Base-by-base conservation (phyloP, 1,284 basidiomycete genomes). In the Fereydounia khargensis region DNA sequence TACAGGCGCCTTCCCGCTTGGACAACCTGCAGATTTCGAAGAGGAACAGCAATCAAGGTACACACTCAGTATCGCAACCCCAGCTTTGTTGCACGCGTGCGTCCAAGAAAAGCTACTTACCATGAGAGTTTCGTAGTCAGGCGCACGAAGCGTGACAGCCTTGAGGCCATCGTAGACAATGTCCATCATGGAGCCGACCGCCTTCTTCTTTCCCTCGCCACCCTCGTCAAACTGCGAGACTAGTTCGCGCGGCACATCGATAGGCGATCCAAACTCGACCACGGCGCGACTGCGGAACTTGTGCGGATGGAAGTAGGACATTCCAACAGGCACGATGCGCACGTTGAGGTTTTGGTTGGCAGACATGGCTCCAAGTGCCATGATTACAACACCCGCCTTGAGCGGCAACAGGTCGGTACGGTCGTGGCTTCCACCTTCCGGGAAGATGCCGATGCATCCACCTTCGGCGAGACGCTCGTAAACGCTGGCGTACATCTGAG, bases 61-160 rank as follows among this genome's bases (percentile, higher is more conserved):
- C n/a, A n/a, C n/a, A n/a, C n/a, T n/a, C n/a, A n/a, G n/a, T n/a
- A n/a, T n/a, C n/a, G n/a, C n/a, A n/a, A n/a, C n/a, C 35, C 14
- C 24, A 40, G 23, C 25, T 22, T 14, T 46, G 25, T 39, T 23
- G 48, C 44, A 28, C 11, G 20, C 17, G 7, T 8, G 8, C 9
- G 7, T 8, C n/a, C n/a, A n/a, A n/a, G n/a, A n/a, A n/a, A n/a
- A n/a, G n/a, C n/a, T n/a, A n/a, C n/a, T n/a, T n/a, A n/a, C 91
- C 91, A 97, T 95, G 46, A 99, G 81, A 1, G 95, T 98, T 66
- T 99, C 95, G 77, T 89, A 98, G 77, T 99, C 95, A 1, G 95
- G 91, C 8, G 94, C 91, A 44, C 92, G 82, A 34, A 98, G 84
- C 0, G 95, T 99, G 34, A 98, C 95, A 1, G 91, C 92, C 79